Conservation (phyloP, 352 stramenopile species). For the Pythium monospermum region DNA sequence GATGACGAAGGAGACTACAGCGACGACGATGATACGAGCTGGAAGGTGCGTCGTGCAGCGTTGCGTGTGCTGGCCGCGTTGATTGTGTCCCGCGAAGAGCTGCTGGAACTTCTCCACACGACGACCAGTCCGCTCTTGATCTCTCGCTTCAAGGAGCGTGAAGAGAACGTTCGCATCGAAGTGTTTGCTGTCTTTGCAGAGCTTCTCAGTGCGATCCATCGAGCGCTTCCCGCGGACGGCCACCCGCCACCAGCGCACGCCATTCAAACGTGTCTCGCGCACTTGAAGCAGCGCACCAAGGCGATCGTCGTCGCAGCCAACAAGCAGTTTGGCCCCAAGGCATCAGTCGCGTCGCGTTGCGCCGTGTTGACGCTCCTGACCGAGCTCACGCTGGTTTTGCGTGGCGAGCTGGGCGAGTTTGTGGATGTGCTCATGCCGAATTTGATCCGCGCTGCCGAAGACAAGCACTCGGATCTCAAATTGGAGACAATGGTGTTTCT, state of each 20-base stretch:
- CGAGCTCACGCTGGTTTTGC: slow-evolving; percentile 74
- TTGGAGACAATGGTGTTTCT: slow-evolving; percentile 94
- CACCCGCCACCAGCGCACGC: slow-evolving; percentile 22
- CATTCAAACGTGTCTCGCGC: slow-evolving; percentile 38
- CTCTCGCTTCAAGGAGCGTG: slow-evolving; percentile 93
- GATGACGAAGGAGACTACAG: slow-evolving; percentile 89
- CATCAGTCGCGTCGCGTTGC: slow-evolving; percentile 69
- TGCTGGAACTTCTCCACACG: slow-evolving; percentile 82
- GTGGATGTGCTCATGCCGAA: slow-evolving; percentile 76
- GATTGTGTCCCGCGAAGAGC: slow-evolving; percentile 84
- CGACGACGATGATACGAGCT: slow-evolving; percentile 93
- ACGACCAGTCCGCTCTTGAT: slow-evolving; percentile 83
- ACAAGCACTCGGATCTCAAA: slow-evolving; percentile 94
- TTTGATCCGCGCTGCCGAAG: slow-evolving; percentile 79
- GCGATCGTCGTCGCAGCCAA: slow-evolving; percentile 70
- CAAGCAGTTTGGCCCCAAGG: slow-evolving; percentile 77
- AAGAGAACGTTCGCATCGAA: slow-evolving; percentile 98
- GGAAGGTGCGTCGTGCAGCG: slow-evolving; percentile 94
- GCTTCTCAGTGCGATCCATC: slow-evolving; percentile 80
- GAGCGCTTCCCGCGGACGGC: slow-evolving; percentile 32
- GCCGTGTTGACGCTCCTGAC: slow-evolving; percentile 83
- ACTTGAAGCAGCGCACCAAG: slow-evolving; percentile 60
- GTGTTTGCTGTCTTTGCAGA: slow-evolving; percentile 94
- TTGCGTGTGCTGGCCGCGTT: slow-evolving; percentile 91
- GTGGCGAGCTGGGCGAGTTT: slow-evolving; percentile 66